Percentiles rank a stretch among this genome's conserved stretches.
Conservation (phyloP, 768 basidiomycete species). For the Termitomyces sp. region DNA sequence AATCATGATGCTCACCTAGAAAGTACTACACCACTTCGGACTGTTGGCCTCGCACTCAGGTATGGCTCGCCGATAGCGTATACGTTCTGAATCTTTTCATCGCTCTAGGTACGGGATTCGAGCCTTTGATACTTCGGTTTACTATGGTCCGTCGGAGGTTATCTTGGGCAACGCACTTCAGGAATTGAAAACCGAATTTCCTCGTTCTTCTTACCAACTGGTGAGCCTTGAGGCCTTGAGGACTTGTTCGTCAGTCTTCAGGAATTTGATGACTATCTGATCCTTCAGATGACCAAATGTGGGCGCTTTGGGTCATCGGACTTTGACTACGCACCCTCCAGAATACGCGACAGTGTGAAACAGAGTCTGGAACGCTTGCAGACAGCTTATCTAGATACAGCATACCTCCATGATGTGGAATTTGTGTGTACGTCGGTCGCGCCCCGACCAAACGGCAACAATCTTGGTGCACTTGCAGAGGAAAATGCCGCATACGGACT, state of each 20-base stretch:
- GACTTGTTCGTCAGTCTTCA: not conserved
- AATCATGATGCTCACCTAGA: conserved; percentile 55
- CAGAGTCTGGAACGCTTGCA: conserved; percentile 65
- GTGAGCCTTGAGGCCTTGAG: conserved; percentile 30
- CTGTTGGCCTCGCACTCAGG: conserved; percentile 74
- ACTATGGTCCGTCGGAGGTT: conserved; percentile 78
- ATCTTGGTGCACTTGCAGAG: conserved; percentile 44
- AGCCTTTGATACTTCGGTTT: conserved; percentile 80
- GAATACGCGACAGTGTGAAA: conserved; percentile 60
- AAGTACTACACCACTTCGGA: conserved; percentile 54
- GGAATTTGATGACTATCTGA: not conserved
- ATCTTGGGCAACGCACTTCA: conserved; percentile 64
- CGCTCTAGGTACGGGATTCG: conserved; percentile 65
- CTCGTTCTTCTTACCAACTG: conserved; percentile 72
- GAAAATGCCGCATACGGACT: conserved; percentile 66
- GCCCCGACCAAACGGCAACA: conserved; percentile 50
- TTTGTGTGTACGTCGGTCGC: conserved; percentile 54
- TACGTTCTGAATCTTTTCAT: not conserved
- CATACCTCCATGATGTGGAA: conserved; percentile 85
- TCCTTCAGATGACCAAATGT: conserved; percentile 74
- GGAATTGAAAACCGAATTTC: conserved; percentile 61
- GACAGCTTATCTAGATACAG: conserved; percentile 73
- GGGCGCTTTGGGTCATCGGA: conserved; percentile 64
- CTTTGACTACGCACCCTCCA: conserved; percentile 72
- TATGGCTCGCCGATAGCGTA: conserved; percentile 23